Conservation (phyloP, 2,329 filamentous ascomycete species). For the Aspergillus clavatus region DNA sequence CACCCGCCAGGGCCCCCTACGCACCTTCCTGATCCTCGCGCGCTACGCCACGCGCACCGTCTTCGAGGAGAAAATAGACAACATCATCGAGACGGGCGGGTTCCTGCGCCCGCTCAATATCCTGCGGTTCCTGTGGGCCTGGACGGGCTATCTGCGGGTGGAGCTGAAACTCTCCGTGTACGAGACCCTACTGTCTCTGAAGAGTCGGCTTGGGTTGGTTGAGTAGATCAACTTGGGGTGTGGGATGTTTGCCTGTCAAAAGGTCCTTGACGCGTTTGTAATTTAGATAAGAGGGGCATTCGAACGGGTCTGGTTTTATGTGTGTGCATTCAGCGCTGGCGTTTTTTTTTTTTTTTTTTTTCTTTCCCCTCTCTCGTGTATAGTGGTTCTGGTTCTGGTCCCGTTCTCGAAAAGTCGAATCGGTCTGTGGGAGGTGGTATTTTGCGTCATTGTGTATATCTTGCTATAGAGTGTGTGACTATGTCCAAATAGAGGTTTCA, state of each 20-base stretch:
- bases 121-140: slow-evolving; percentile 48
- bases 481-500: too few relatives aligned
- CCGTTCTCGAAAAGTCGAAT: too few relatives aligned
- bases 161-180: slow-evolving; percentile 56
- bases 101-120: slow-evolving; percentile 51
- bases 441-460: too few relatives aligned
- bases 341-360: slow-evolving; percentile 13
- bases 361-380: slow-evolving; percentile 2
- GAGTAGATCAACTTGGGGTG: too few relatives aligned
- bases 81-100: slow-evolving; percentile 44
- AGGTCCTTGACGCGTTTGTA: neutral
- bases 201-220: slow-evolving; percentile 46
- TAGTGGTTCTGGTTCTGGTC: too few relatives aligned
- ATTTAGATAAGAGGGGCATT: slow-evolving; percentile 6
- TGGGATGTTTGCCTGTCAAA: too few relatives aligned
- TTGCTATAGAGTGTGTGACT: too few relatives aligned
- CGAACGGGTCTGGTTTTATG: slow-evolving; percentile 13
- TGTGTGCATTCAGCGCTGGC: slow-evolving; percentile 30
- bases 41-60: slow-evolving; percentile 59
- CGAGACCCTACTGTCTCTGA: slow-evolving; percentile 51
- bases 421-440: too few relatives aligned
- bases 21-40: slow-evolving; percentile 61
- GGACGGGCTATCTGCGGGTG: slow-evolving; percentile 51
- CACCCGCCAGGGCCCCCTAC: slow-evolving; percentile 54
- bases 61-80: slow-evolving; percentile 57